phyloP scores from a whole-genome alignment of 495 filamentous ascomycete genomes.

The Echria macrotheca region DNA sequence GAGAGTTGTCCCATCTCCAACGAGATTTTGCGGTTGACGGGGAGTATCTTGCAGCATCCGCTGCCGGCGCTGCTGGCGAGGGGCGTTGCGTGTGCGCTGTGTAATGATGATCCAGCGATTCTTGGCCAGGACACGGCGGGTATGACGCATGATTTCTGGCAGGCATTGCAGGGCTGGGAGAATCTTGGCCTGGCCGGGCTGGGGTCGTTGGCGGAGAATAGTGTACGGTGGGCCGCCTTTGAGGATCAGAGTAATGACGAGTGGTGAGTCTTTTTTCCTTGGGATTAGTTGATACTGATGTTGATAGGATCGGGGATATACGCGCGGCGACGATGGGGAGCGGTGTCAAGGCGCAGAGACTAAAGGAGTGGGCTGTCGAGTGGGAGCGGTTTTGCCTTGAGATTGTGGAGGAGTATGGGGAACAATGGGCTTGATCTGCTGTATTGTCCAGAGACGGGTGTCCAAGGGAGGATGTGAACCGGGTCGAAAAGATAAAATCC shows the following conservation, averaged over 20 bases:
- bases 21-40: slow-evolving; percentile 63
- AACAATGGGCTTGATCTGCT: no score
- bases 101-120: slow-evolving; percentile 82
- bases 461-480: no score
- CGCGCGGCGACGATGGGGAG: slow-evolving; percentile 68
- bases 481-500: no score
- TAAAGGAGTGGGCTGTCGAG: slow-evolving; percentile 70
- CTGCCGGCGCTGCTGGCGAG: slow-evolving; percentile 79
- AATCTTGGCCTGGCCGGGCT: slow-evolving; percentile 78
- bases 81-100: slow-evolving; percentile 70
- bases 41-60: slow-evolving; percentile 70
- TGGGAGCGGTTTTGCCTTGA: slow-evolving; percentile 93
- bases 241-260: slow-evolving; percentile 65
- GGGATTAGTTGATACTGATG: no score
- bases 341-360: slow-evolving; percentile 61
- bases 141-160: slow-evolving; percentile 88
- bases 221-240: slow-evolving; percentile 82
- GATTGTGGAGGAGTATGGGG: slow-evolving; percentile 76
- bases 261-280: slow-evolving; percentile 50
- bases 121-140: slow-evolving; percentile 70
- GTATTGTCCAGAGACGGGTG: no score
- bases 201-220: slow-evolving; percentile 85
- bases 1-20: slow-evolving; percentile 86
- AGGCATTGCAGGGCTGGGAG: slow-evolving; percentile 78
- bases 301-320: slow-evolving; percentile 59